These are phyloP conservation scores for Mortierella sp. DNA, from an alignment of 371 early-diverging fungal genomes.

Conservation along the genomic window DNA sequence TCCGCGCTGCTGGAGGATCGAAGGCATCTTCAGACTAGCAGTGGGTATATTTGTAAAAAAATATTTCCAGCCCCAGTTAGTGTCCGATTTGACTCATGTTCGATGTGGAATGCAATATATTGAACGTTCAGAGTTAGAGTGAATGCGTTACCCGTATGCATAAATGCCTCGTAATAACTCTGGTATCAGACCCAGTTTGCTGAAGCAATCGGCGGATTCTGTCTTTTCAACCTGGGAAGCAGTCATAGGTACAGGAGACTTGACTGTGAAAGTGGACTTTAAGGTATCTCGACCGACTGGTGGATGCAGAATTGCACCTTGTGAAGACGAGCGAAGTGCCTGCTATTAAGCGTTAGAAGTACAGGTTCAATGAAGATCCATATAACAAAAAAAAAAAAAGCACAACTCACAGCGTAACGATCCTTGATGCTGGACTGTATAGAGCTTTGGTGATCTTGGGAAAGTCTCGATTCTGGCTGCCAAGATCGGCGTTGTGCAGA, in stretches of 20 bases:
- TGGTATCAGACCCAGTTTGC: constrained; percentile 39
- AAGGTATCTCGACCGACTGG: constrained; percentile 30
- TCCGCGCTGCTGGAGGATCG: constrained; percentile 50
- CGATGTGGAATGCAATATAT: background rate
- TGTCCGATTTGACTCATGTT: background rate
- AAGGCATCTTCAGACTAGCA: constrained; percentile 42
- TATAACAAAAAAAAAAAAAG: background rate
- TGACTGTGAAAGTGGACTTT: constrained; percentile 35
- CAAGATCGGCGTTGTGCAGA: constrained; percentile 21
- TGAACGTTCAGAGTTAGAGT: too few species aligned
- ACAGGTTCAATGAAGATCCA: too few species aligned
- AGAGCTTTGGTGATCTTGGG: constrained; percentile 7
- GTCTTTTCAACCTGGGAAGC: constrained; percentile 35
- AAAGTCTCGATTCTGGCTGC: constrained; percentile 24
- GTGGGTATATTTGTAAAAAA: background rate
- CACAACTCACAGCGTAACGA: constrained; percentile 29
- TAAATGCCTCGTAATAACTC: constrained; percentile 51
- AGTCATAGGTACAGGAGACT: constrained; percentile 21
- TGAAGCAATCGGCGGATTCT: constrained; percentile 47
- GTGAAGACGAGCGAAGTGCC: constrained; percentile 31
- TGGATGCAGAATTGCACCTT: constrained; percentile 21
- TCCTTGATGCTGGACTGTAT: constrained; percentile 22
- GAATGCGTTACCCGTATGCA: constrained; percentile 38
- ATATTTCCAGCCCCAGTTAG: background rate
- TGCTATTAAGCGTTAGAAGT: constrained; percentile 10